phyloP scores from a whole-genome alignment of 129 eudicot genomes.

The Dittrichia graveolens region DNA sequence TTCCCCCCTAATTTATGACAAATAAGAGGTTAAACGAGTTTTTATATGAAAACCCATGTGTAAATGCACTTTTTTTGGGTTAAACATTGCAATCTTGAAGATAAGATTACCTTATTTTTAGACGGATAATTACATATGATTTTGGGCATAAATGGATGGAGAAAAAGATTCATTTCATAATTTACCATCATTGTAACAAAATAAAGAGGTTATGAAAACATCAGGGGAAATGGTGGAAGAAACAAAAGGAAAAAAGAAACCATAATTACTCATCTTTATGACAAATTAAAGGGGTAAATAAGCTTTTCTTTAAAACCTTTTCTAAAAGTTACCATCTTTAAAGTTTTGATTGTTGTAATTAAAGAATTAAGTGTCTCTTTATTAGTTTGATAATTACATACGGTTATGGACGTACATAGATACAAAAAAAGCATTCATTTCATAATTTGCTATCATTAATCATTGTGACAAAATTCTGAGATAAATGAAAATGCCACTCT shows the following conservation, averaged over 20 bases:
- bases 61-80: conserved; percentile 20
- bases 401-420: conserved; percentile 27
- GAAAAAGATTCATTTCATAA: conserved; percentile 35
- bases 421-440: conserved; percentile 12
- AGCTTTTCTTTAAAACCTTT: conserved; percentile 16
- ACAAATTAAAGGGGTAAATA: conserved; percentile 23
- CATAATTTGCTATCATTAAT: conserved; percentile 33
- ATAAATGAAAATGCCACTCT: conserved; percentile 25
- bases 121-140: conserved; percentile 34
- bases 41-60: conserved; percentile 14
- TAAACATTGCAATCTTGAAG: conserved; percentile 26
- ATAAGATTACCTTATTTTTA: conserved; percentile 24
- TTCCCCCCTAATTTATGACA: conserved; percentile 11
- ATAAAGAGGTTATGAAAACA: conserved; percentile 33
- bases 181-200: conserved; percentile 38
- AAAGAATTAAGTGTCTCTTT: conserved; percentile 3
- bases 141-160: conserved; percentile 26
- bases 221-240: conserved; percentile 20
- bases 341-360: conserved; percentile 6
- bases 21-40: background rate
- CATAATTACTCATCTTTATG: conserved; percentile 6
- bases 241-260: conserved; percentile 26
- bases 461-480: conserved; percentile 27
- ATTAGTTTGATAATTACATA: conserved; percentile 32
- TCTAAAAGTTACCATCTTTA: conserved; percentile 28